Evolutionary conservation across 352 stramenopile genomes (phyloP), one percentile per base, ranked within the genome.

Genomic region (Phytophthora kernoviae): DNA sequence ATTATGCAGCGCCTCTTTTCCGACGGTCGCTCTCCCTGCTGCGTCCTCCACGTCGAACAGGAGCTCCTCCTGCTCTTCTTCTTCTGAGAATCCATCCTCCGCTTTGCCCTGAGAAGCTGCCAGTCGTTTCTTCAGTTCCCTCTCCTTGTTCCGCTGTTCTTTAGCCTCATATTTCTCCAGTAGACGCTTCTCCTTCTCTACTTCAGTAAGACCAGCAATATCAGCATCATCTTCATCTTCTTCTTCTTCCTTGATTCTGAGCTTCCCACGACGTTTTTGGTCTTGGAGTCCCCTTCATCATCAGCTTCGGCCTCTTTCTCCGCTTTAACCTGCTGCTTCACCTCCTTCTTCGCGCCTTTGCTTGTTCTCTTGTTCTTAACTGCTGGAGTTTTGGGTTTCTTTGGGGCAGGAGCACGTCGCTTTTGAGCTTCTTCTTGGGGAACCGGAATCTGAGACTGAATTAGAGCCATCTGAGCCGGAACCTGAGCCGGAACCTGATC

Each of bases 111-210:
- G 73, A 5, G 70, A 74, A 5, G 80, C 83, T 1, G 81, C 85
- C 17, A 93, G 72, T 17, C 85, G 74, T 57, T 92, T 92, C 65
- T 94, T 93, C 9, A 94, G 68, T 21, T 90, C 81, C 4, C 85
- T 75, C 56, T 95, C 84, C 62, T 95, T 95, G 53, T 76, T 91
- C 26, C 86, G 84, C 45, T 91, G 79, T 53, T 91, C 83, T 15
- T 92, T 77, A 9, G 84, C 84, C 62, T 95, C 86, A 49, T 95
- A 95, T 42, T 91, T 91, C 61, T 95, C 86, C 74, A 95, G 62
- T 39, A 95, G 68, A 0, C 84, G 79, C 69, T 93, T 85, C 65
- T 95, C 86, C 60, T 95, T 95, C 66, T 95, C 86, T 15, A 95
- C 84, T 57, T 95, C 86, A 1, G 85, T 95, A 3, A 95, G 70